Percentiles rank a stretch among this genome's conserved stretches.
phyloP scores from a whole-genome alignment of 352 stramenopile species.

The Pythium volutum region DNA sequence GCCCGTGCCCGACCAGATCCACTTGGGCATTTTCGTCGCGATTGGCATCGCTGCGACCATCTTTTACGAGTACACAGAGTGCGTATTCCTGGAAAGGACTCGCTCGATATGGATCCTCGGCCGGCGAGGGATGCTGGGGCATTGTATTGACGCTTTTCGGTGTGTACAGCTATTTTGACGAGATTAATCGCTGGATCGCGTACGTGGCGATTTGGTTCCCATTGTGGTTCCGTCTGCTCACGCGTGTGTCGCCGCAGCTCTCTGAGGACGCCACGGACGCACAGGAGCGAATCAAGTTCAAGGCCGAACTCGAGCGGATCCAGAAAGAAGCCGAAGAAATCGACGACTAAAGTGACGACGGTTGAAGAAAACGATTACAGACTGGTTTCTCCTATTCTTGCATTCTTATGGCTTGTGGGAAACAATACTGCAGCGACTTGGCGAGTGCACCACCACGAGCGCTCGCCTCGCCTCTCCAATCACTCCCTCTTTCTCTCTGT shows the following conservation, averaged over 20 bases:
- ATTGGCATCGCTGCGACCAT: constrained; percentile 67
- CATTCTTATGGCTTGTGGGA: constrained; percentile 6
- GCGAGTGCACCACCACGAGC: too few relatives aligned
- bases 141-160: not conserved
- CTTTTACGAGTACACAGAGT: constrained; percentile 71
- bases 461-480: not conserved
- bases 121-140: not conserved
- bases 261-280: constrained; percentile 55
- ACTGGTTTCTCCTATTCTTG: not conserved
- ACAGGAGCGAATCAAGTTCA: constrained; percentile 46
- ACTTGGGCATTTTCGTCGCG: constrained; percentile 63
- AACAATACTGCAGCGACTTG: too few relatives aligned
- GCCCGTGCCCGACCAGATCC: constrained; percentile 51
- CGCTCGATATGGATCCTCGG: not conserved
- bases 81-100: not conserved
- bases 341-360: constrained; percentile 13
- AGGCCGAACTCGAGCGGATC: constrained; percentile 44
- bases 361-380: not conserved
- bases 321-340: constrained; percentile 24
- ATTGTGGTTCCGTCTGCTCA: constrained; percentile 74
- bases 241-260: constrained; percentile 55
- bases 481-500: not conserved
- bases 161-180: constrained; percentile 76
- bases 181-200: constrained; percentile 66
- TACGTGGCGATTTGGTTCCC: constrained; percentile 82